These are phyloP conservation scores for Ophiostoma montium DNA, from an alignment of 2,329 filamentous ascomycete genomes.

Conservation along the genomic window DNA sequence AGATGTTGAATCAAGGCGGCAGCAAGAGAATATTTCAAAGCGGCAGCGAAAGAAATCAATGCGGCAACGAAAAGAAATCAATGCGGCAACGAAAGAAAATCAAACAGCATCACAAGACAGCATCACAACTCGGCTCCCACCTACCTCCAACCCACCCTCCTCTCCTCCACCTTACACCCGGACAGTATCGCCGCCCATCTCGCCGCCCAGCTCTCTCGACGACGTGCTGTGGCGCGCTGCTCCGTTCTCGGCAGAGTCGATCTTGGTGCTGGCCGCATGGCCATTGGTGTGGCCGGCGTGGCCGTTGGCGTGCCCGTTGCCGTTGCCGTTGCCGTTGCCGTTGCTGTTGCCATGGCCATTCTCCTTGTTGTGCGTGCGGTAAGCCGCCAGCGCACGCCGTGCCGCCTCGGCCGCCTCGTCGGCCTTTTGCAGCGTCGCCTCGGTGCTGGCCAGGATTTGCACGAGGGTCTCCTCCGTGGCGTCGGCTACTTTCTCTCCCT, in stretches of 20 bases:
- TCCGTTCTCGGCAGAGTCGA: slow-evolving; percentile 10
- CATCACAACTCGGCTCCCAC: not conserved
- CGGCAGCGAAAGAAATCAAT: not conserved
- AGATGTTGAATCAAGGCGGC: slow-evolving; percentile 11
- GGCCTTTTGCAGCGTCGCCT: slow-evolving; percentile 30
- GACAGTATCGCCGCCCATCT: slow-evolving; percentile 47
- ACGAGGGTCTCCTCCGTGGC: slow-evolving; percentile 28
- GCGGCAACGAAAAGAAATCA: not conserved
- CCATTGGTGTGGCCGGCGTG: slow-evolving; percentile 9
- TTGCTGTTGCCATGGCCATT: slow-evolving; percentile 11
- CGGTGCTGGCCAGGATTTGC: slow-evolving; percentile 29
- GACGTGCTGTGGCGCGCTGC: slow-evolving; percentile 30
- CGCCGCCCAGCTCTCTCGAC: slow-evolving; percentile 41
- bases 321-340: slow-evolving; percentile 5
- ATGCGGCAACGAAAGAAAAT: not conserved
- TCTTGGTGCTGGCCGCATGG: slow-evolving; percentile 3
- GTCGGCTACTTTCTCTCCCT: slow-evolving; percentile 19
- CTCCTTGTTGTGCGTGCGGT: slow-evolving; percentile 16
- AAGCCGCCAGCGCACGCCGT: slow-evolving; percentile 27
- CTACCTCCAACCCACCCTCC: not conserved
- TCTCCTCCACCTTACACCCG: slow-evolving; percentile 1
- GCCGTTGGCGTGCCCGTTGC: slow-evolving; percentile 7
- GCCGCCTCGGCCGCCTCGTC: slow-evolving; percentile 34
- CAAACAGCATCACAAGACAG: no score
- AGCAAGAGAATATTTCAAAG: no score